These are phyloP conservation scores for Colletotrichum sp. DNA, from an alignment of 2,329 filamentous ascomycete species.

Conservation along the genomic window DNA sequence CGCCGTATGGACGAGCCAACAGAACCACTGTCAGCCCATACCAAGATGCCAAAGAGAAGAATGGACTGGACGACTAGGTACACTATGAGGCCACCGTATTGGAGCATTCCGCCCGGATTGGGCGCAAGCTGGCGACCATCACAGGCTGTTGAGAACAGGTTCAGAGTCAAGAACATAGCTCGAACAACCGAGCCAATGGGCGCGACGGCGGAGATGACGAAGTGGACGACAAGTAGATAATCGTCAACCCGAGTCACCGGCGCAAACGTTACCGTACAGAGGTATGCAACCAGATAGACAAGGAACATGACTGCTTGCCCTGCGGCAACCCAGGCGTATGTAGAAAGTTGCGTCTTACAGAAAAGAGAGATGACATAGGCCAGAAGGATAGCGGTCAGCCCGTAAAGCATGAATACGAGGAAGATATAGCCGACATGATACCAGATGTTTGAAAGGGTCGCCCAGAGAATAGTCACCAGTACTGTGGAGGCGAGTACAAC, in stretches of 20 bases:
- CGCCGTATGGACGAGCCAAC: conserved; percentile 58
- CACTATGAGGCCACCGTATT: conserved; percentile 84
- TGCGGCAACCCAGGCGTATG: conserved; percentile 83
- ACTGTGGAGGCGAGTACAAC: conserved; percentile 73
- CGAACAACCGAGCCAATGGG: conserved; percentile 79
- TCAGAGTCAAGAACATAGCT: conserved; percentile 77
- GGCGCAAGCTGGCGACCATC: conserved; percentile 64
- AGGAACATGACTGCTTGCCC: conserved; percentile 76
- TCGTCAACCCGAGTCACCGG: conserved; percentile 72
- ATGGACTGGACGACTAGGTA: conserved; percentile 80
- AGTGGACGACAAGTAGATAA: conserved; percentile 74
- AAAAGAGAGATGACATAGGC: conserved; percentile 85
- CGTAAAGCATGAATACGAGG: conserved; percentile 67
- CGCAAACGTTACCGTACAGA: conserved; percentile 67
- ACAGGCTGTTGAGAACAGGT: conserved; percentile 84
- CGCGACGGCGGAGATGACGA: conserved; percentile 73
- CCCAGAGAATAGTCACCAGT: conserved; percentile 73
- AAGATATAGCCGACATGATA: conserved; percentile 85
- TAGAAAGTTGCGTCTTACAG: conserved; percentile 77
- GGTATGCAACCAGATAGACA: conserved; percentile 73
- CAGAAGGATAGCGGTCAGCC: conserved; percentile 76
- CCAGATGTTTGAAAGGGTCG: conserved; percentile 68
- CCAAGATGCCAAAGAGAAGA: conserved; percentile 72
- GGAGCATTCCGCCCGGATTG: conserved; percentile 72
- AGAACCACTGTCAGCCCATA: conserved; percentile 83